These are phyloP conservation scores for Begonia masoniana DNA, from an alignment of 306 rosid genomes.

Conservation along the genomic window DNA sequence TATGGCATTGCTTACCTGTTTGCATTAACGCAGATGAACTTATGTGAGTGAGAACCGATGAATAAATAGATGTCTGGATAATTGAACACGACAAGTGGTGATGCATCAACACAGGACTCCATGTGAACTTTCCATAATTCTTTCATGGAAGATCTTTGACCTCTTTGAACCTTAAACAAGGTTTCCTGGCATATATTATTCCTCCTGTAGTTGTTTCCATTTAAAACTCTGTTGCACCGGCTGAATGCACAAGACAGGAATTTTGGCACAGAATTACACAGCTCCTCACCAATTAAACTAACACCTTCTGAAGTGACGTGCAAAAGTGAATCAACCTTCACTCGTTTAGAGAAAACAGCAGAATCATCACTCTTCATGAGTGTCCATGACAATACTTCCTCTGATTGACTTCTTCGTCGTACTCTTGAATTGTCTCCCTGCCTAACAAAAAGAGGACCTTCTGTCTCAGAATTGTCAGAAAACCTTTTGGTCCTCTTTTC, in stretches of 20 bases:
- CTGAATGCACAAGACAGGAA: constrained; percentile 45
- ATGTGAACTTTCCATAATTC: constrained; percentile 60
- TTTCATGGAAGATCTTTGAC: constrained; percentile 28
- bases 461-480: constrained; percentile 18
- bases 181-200: constrained; percentile 18
- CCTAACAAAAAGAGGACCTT: constrained; percentile 13
- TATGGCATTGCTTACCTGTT: constrained; percentile 35
- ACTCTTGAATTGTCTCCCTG: constrained; percentile 13
- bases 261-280: constrained; percentile 32
- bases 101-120: constrained; percentile 95
- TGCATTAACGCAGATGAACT: constrained; percentile 69
- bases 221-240: constrained; percentile 66
- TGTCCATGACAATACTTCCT: constrained; percentile 8
- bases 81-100: constrained; percentile 60
- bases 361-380: constrained; percentile 12
- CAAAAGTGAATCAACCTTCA: constrained; percentile 23
- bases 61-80: constrained; percentile 44
- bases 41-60: constrained; percentile 83
- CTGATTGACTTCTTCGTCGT: constrained; percentile 5
- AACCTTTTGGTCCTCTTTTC: constrained; percentile 11
- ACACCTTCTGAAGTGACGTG: constrained; percentile 17
- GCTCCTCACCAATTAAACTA: constrained; percentile 10
- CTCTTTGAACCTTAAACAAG: constrained; percentile 29
- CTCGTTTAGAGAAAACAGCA: constrained; percentile 31
- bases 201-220: constrained; percentile 18